Conservation (phyloP, 176 grass and related monocot species). For the Avena atlantica region DNA sequence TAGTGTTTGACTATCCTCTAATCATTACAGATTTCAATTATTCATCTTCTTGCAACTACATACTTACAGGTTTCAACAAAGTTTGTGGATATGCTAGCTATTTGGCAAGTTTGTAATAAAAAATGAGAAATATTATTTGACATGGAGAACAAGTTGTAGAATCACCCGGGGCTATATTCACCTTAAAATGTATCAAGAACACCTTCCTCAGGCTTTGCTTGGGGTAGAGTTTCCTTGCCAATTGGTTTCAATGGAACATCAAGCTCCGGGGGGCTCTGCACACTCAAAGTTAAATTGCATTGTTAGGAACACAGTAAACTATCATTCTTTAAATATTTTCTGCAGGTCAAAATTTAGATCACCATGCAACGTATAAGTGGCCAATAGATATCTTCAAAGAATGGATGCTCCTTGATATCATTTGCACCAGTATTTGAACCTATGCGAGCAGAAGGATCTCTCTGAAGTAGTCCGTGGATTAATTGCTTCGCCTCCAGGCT, state of each 20-base stretch:
- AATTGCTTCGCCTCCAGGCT: constrained; percentile 81
- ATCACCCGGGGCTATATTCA: constrained; percentile 24
- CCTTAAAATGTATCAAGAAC: constrained; percentile 68
- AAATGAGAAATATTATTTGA: neutral
- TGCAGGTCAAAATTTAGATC: constrained; percentile 45
- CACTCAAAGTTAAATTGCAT: constrained; percentile 42
- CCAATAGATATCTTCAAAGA: constrained; percentile 86
- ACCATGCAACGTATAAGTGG: constrained; percentile 99
- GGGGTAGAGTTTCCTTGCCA: constrained; percentile 58
- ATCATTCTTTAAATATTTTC: neutral
- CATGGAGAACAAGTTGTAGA: neutral
- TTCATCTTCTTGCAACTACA: constrained; percentile 2
- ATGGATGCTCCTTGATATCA: constrained; percentile 92
- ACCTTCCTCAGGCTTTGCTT: constrained; percentile 62
- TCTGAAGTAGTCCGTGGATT: constrained; percentile 85
- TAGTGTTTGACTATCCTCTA: constrained; percentile 11
- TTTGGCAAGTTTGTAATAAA: neutral
- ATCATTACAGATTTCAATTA: neutral
- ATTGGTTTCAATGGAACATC: constrained; percentile 75
- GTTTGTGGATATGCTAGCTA: constrained; percentile 9
- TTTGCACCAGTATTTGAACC: constrained; percentile 84
- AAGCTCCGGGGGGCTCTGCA: constrained; percentile 77
- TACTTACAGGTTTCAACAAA: neutral
- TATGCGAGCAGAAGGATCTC: constrained; percentile 82
- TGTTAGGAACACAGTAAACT: constrained; percentile 23